A percentile compares a stretch with the other conserved stretches of the same genome.
phyloP scores from a whole-genome alignment of 768 basidiomycete genomes.

The Lactarius tabidus region DNA sequence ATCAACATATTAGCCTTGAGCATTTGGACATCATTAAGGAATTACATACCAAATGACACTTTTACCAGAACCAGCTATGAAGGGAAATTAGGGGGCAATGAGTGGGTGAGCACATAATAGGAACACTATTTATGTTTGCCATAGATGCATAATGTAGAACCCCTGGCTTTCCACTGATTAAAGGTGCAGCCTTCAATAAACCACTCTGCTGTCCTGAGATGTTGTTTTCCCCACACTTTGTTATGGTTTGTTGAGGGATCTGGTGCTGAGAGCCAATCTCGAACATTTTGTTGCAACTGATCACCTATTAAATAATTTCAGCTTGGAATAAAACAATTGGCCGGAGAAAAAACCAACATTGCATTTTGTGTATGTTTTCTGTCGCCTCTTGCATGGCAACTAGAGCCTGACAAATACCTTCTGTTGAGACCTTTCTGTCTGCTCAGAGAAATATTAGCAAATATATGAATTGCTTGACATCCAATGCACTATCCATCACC shows the following conservation, averaged over 20 bases:
- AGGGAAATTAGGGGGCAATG: not conserved
- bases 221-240: not conserved
- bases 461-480: not conserved
- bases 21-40: not conserved
- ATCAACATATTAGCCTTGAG: not conserved
- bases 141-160: slow-evolving; percentile 9
- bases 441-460: not conserved
- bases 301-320: too few species aligned
- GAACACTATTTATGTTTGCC: not conserved
- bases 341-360: too few species aligned
- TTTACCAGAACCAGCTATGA: too few species aligned
- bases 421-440: slow-evolving; percentile 1
- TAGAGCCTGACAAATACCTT: too few species aligned
- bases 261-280: not conserved
- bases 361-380: too few species aligned
- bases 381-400: too few species aligned
- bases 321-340: too few species aligned
- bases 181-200: not conserved
- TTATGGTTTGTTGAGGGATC: too few species aligned
- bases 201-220: not conserved
- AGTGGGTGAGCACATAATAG: not conserved
- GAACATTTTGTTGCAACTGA: not conserved
- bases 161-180: not conserved
- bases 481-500: not conserved
- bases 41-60: slow-evolving; percentile 7